phyloP scores from a whole-genome alignment of 78 protist genomes.

The Dictyostelium purpureum region DNA sequence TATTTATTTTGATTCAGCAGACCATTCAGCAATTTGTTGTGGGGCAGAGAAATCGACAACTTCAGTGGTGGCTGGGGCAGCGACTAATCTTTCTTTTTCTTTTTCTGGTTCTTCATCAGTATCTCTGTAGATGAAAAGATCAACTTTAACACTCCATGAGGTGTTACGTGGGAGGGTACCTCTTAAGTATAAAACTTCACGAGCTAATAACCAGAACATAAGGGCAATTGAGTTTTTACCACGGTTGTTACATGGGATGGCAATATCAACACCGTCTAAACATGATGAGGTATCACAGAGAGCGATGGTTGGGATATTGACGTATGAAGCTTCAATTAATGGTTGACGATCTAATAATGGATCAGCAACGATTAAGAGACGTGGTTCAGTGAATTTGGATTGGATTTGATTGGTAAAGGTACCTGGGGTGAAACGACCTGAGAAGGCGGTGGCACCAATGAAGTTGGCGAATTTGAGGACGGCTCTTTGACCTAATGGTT shows the following conservation, averaged over 20 bases:
- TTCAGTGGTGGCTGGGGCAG: conserved; percentile 35
- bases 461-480: conserved; percentile 98
- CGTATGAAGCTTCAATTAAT: conserved; percentile 97
- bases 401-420: conserved; percentile 99
- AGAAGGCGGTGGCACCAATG: conserved; percentile 94
- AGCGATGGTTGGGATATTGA: conserved; percentile 99
- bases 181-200: conserved; percentile 99
- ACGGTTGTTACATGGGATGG: conserved; percentile 99
- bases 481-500: conserved; percentile 98
- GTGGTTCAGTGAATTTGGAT: conserved; percentile 98
- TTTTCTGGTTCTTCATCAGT: conserved; percentile 62
- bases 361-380: conserved; percentile 98
- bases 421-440: conserved; percentile 99
- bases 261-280: conserved; percentile 96
- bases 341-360: conserved; percentile 98
- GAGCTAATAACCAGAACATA: conserved; percentile 99
- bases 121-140: conserved; percentile 86
- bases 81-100: conserved; percentile 11
- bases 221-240: conserved; percentile 94
- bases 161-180: conserved; percentile 92
- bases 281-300: conserved; percentile 99
- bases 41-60: conserved; percentile 6
- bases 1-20: background rate
- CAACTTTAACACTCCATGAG: conserved; percentile 97
- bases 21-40: conserved; percentile 1